Base-by-base conservation (phyloP, 2,329 filamentous ascomycete species). In the Volutella citrinella region DNA sequence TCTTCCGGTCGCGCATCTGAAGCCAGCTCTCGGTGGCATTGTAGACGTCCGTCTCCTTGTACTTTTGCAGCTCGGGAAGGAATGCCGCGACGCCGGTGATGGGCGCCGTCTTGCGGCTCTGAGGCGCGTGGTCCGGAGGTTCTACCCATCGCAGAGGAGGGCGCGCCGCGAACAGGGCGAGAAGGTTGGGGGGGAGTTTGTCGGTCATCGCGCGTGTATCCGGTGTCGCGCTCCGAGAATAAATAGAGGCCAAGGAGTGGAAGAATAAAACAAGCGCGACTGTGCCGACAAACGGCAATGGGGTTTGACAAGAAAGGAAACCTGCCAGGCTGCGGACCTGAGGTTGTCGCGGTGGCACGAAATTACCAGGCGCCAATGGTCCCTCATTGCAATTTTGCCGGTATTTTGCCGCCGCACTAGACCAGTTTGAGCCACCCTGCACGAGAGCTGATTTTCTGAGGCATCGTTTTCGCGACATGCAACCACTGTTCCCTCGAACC, bases 121-220 rank as follows among this genome's bases (percentile, higher is more conserved):
- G 87, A 10, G 90, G 84, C 43, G 90, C 79, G 60, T 86, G 74
- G 65, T 97, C 91, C 51, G 76, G 73, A 7, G 89, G 87, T 41
- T 85, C 84, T 41, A 95, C 80, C 76, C 87, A 97, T 64, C 89
- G 85, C 59, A 97, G 70, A 40, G 91, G 85, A 52, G 93, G 93
- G 40, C 93, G 87, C 59, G 93, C 87, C 66, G 91, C 87, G 70
- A 98, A 98, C 50, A 97, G 87, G 65, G 87, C 86, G 54, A 97
- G 76, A 40, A 97, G 78, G 60, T 95, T 91, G 36, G 86, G 87
- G 38, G 93, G 91, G 14, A 98, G 84, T 67, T 94, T 93, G 74
- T 96, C 91, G 31, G 93, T 97, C 93, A 97, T 98, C 43, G 33
- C 27, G 52, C 70, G 53, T 34, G 43, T 31, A n/a, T n/a, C 38